A percentile compares a stretch with the other conserved stretches of the same genome.
These are phyloP conservation scores for Camellia oleifera DNA, from an alignment of 179 eudicot genomes.

Conservation along the genomic window DNA sequence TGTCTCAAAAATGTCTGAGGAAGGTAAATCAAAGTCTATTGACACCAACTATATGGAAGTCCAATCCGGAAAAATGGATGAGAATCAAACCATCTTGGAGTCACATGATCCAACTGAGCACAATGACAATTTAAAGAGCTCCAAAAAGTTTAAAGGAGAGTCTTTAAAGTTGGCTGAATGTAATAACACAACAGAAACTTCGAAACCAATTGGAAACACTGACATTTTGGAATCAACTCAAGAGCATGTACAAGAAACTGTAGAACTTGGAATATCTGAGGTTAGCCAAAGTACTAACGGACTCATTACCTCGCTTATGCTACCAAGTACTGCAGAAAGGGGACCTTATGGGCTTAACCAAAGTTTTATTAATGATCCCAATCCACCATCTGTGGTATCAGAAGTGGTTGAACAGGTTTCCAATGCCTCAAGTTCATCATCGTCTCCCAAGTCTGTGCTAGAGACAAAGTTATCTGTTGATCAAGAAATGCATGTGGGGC, in stretches of 20 bases:
- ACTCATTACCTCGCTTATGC: constrained; percentile 11
- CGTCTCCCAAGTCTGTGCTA: constrained; percentile 46
- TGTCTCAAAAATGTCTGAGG: neutral
- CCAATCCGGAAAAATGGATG: neutral
- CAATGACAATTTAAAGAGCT: neutral
- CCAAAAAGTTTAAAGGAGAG: neutral
- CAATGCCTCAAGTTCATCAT: constrained; percentile 20
- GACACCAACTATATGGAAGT: neutral
- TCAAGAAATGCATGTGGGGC: constrained; percentile 12
- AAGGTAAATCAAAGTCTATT: neutral
- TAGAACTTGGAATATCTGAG: constrained; percentile 18
- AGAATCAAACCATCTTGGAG: neutral
- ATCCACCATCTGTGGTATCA: constrained; percentile 13
- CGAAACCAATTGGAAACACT: neutral
- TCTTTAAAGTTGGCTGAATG: neutral
- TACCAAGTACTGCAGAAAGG: constrained; percentile 7
- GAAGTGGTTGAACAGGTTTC: constrained; percentile 29
- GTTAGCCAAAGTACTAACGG: constrained; percentile 11
- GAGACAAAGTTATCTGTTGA: constrained; percentile 31
- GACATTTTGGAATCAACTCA: constrained; percentile 10
- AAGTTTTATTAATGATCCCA: constrained; percentile 7
- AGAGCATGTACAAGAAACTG: constrained; percentile 10
- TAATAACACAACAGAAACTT: neutral
- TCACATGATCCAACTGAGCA: neutral
- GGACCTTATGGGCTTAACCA: constrained; percentile 8